Percentiles rank a stretch among this genome's conserved stretches.
These are phyloP conservation scores for Artomyces pyxidatus DNA, from an alignment of 768 basidiomycete species.

Conservation along the genomic window DNA sequence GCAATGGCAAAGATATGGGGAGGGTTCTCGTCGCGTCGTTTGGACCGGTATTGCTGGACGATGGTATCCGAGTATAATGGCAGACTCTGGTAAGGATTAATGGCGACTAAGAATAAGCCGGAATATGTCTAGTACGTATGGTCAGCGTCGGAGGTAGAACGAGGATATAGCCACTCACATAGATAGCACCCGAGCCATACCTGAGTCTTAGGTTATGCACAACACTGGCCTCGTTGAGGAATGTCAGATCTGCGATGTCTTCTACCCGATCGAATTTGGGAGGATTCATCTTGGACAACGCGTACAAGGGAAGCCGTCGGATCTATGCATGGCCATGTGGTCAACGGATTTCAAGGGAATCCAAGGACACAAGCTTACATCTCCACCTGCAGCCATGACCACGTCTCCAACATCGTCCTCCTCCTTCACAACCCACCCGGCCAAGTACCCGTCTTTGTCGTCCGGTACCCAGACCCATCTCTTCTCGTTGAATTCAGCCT, in stretches of 20 bases:
- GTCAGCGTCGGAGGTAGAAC: background rate
- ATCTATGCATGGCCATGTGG: slow-evolving; percentile 42
- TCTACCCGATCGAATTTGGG: slow-evolving; percentile 97
- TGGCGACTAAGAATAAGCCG: slow-evolving; percentile 94
- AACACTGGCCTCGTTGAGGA: slow-evolving; percentile 96
- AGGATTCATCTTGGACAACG: slow-evolving; percentile 93
- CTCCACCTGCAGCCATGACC: slow-evolving; percentile 76
- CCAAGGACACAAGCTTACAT: too few species aligned
- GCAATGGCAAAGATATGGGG: slow-evolving; percentile 98
- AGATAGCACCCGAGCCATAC: slow-evolving; percentile 88
- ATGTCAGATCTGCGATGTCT: slow-evolving; percentile 97
- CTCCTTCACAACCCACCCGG: slow-evolving; percentile 89
- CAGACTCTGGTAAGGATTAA: slow-evolving; percentile 92
- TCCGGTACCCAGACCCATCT: slow-evolving; percentile 99
- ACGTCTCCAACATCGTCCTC: slow-evolving; percentile 80
- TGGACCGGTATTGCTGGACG: slow-evolving; percentile 83
- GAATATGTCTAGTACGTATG: slow-evolving; percentile 66
- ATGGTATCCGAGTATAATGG: slow-evolving; percentile 88
- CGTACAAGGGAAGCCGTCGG: slow-evolving; percentile 65
- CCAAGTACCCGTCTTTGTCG: slow-evolving; percentile 84
- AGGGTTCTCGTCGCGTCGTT: slow-evolving; percentile 83
- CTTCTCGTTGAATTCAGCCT: slow-evolving; percentile 96
- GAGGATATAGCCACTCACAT: slow-evolving; percentile 47
- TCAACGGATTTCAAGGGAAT: too few species aligned
- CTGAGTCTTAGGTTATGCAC: slow-evolving; percentile 94